These are phyloP conservation scores for Perilla frutescens DNA, from an alignment of 257 asterid genomes.

Conservation along the genomic window DNA sequence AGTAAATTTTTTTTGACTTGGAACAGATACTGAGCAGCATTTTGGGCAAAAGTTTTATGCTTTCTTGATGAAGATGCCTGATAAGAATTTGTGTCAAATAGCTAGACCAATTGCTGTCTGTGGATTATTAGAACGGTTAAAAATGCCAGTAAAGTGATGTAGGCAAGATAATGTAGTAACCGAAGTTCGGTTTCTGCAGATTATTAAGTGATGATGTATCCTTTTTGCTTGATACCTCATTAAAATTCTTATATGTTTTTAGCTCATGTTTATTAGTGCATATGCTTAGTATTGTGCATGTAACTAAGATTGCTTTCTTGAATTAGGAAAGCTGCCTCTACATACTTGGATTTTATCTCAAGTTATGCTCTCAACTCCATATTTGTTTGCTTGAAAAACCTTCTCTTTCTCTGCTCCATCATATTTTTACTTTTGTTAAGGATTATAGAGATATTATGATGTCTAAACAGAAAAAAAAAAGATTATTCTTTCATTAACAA, in stretches of 20 bases:
- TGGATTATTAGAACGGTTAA: no score
- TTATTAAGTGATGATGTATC: neutral
- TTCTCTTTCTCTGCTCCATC: neutral
- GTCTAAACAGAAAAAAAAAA: conserved; percentile 3
- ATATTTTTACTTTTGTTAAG: conserved; percentile 7
- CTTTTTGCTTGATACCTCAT: neutral
- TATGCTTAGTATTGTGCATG: neutral
- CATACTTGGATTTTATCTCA: conserved; percentile 58
- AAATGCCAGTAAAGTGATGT: no score
- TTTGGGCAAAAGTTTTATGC: neutral
- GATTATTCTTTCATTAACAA: conserved; percentile 39
- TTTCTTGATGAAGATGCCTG: neutral
- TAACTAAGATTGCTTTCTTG: conserved; percentile 15
- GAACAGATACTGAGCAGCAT: neutral
- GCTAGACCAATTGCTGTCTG: neutral
- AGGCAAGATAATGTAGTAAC: no score
- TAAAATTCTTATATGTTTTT: neutral
- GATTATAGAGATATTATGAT: conserved; percentile 22
- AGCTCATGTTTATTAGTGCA: neutral
- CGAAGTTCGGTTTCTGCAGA: no score
- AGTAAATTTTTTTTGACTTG: no score
- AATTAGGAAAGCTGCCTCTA: conserved; percentile 33
- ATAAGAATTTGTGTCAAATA: neutral
- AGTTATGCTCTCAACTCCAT: conserved; percentile 50
- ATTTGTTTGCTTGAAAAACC: conserved; percentile 5